A percentile compares a stretch with the other conserved stretches of the same genome.
Evolutionary conservation across 2,329 filamentous ascomycete species (phyloP).

Genomic region (Moelleriella libera): DNA sequence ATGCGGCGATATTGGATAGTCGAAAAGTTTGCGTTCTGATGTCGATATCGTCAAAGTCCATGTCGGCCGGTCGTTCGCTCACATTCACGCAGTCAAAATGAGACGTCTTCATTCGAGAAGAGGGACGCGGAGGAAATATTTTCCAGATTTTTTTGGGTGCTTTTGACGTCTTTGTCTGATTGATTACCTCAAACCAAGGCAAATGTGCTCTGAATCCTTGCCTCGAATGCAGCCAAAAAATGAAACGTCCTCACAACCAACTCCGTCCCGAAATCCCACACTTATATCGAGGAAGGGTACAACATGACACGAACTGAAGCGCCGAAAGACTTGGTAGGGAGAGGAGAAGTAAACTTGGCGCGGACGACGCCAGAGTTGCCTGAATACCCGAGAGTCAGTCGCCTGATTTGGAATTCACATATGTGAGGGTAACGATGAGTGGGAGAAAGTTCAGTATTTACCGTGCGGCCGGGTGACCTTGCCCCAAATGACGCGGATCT

Average conservation of each 20-base stretch:
- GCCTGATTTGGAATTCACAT: not conserved
- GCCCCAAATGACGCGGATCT: conserved; percentile 99
- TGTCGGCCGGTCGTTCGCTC: no score
- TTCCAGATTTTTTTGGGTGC: conserved; percentile 9
- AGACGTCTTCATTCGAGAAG: not conserved
- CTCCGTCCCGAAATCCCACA: conserved; percentile 36
- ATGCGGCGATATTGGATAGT: no score
- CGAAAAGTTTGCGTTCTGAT: no score
- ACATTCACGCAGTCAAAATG: no score
- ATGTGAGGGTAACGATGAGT: no score
- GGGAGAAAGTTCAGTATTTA: conserved; percentile 23
- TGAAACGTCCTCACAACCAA: conserved; percentile 49
- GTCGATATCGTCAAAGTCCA: no score
- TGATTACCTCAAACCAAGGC: conserved; percentile 40
- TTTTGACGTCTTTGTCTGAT: conserved; percentile 34
- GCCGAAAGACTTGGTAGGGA: conserved; percentile 93
- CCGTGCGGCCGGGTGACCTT: conserved; percentile 94
- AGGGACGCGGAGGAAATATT: not conserved
- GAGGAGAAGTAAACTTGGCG: conserved; percentile 92
- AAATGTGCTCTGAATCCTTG: conserved; percentile 36
- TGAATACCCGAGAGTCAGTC: conserved; percentile 17
- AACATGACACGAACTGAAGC: conserved; percentile 94
- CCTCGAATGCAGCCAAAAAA: conserved; percentile 46
- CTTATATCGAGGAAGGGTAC: conserved; percentile 96
- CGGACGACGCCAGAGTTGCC: conserved; percentile 97